phyloP scores from a whole-genome alignment of 78 protist species.

The Dictyostelium capitatum region DNA sequence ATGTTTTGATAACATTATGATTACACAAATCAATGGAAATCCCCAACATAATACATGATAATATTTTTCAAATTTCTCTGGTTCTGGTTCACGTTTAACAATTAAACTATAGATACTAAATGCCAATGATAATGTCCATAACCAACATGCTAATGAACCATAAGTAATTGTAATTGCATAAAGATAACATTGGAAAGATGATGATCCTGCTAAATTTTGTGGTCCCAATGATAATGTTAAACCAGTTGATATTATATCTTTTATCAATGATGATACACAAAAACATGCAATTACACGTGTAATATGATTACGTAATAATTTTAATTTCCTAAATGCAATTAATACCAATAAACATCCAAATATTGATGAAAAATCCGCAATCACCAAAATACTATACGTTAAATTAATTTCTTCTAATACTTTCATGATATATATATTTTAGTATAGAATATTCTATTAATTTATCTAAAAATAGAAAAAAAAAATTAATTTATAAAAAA shows the following conservation, averaged over 20 bases:
- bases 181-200: constrained; percentile 33
- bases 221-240: constrained; percentile 9
- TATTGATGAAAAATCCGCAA: constrained; percentile 65
- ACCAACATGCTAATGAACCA: constrained; percentile 65
- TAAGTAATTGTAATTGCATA: constrained; percentile 39
- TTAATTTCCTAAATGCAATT: constrained; percentile 41
- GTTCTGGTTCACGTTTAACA: constrained; percentile 55
- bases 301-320: constrained; percentile 55
- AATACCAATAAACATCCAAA: constrained; percentile 36
- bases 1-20: constrained; percentile 54
- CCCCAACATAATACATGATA: constrained; percentile 44
- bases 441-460: too few species aligned
- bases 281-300: constrained; percentile 55
- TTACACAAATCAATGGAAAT: constrained; percentile 26
- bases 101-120: constrained; percentile 53
- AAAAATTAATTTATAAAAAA: too few species aligned
- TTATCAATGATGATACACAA: constrained; percentile 39
- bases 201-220: neutral
- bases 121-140: constrained; percentile 68
- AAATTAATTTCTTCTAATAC: constrained; percentile 10
- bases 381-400: constrained; percentile 8
- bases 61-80: constrained; percentile 47
- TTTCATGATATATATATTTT: neutral
- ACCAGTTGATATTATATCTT: constrained; percentile 19
- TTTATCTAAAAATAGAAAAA: too few species aligned